phyloP scores from a whole-genome alignment of 208 protist genomes.

The Crithidia fasciculata region DNA sequence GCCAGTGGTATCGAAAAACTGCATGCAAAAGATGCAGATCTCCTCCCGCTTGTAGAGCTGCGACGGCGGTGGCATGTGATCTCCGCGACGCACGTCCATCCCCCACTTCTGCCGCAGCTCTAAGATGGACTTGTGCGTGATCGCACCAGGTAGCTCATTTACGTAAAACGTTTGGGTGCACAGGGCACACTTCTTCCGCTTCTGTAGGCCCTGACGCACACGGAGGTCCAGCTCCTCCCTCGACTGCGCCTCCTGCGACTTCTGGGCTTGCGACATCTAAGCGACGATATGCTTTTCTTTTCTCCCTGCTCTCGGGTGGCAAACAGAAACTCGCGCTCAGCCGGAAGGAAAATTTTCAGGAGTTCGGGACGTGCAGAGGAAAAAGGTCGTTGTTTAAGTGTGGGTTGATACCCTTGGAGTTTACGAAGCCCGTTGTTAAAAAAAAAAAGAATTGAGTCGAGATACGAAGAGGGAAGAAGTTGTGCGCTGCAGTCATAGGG shows the following conservation, averaged over 20 bases:
- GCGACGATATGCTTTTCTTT: not conserved
- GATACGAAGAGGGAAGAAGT: no score
- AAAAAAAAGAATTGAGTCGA: no score
- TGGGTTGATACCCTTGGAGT: no score
- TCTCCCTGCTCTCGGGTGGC: no score
- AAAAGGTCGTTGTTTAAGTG: no score
- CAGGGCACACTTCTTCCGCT: slow-evolving; percentile 90
- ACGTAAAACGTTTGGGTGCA: slow-evolving; percentile 93
- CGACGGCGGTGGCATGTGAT: slow-evolving; percentile 89
- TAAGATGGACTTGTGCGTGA: slow-evolving; percentile 93
- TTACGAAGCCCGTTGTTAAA: no score
- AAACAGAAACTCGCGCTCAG: not conserved
- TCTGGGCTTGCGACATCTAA: slow-evolving; percentile 36
- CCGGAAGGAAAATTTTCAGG: not conserved
- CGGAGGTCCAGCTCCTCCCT: slow-evolving; percentile 76
- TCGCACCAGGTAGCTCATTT: slow-evolving; percentile 89
- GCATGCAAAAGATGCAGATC: slow-evolving; percentile 94
- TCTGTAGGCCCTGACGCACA: slow-evolving; percentile 91
- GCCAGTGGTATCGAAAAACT: slow-evolving; percentile 92
- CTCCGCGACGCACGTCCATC: slow-evolving; percentile 80
- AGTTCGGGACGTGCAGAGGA: no score
- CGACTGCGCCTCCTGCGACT: slow-evolving; percentile 49
- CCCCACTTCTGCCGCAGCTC: slow-evolving; percentile 91
- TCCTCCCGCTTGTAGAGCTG: slow-evolving; percentile 93
- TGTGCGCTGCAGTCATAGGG: no score